Conservation (phyloP, 2,329 filamentous ascomycete genomes). For the Fusarium protoensiforme region DNA sequence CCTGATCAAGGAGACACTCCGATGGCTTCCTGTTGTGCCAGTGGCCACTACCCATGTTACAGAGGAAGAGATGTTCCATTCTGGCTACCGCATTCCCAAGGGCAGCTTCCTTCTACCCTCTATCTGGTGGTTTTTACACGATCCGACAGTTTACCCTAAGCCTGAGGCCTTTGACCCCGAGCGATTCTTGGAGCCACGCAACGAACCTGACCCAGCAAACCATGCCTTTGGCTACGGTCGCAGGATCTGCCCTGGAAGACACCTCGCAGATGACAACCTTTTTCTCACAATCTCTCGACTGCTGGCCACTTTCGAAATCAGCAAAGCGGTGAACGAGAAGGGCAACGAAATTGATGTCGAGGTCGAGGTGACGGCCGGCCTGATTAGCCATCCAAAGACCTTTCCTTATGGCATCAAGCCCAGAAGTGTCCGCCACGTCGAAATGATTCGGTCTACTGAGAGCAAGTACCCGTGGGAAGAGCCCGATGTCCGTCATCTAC, state of each 20-base stretch:
- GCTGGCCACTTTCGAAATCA: constrained; percentile 59
- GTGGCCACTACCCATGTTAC: constrained; percentile 53
- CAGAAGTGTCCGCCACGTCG: constrained; percentile 26
- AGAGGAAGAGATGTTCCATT: constrained; percentile 42
- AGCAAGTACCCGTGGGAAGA: constrained; percentile 40
- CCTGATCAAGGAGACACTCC: constrained; percentile 44
- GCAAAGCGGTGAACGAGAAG: constrained; percentile 32
- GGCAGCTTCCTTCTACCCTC: constrained; percentile 38
- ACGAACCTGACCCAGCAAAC: constrained; percentile 46
- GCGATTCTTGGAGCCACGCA: constrained; percentile 44
- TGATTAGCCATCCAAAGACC: constrained; percentile 26
- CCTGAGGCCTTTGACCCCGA: constrained; percentile 48
- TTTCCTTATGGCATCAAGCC: constrained; percentile 33
- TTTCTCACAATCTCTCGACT: constrained; percentile 53
- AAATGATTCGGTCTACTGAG: constrained; percentile 31
- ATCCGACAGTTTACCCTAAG: constrained; percentile 71
- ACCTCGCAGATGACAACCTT: constrained; percentile 46
- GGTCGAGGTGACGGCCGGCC: constrained; percentile 25
- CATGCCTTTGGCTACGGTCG: constrained; percentile 50
- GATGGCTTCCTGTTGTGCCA: constrained; percentile 48
- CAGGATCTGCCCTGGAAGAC: constrained; percentile 49
- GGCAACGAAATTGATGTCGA: constrained; percentile 32
- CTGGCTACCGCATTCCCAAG: constrained; percentile 44
- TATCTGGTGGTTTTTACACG: constrained; percentile 57
- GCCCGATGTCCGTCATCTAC: constrained; percentile 23